Conservation (phyloP, 495 filamentous ascomycete species). For the Daldinia loculata region DNA sequence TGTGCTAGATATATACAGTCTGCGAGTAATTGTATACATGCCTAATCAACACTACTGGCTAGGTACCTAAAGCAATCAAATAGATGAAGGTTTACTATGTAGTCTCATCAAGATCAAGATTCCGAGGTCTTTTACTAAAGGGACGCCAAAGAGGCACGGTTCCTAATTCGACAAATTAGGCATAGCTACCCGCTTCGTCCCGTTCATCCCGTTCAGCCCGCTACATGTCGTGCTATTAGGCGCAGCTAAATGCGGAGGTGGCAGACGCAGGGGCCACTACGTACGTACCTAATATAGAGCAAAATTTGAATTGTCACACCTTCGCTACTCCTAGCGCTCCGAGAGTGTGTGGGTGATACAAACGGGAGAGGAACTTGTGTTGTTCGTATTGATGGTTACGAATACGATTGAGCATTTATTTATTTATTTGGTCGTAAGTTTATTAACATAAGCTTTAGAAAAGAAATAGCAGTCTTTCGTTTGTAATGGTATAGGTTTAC, state of each 20-base stretch:
- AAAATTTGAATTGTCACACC: background rate
- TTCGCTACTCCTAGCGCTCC: background rate
- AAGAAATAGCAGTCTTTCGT: background rate
- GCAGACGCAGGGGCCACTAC: background rate
- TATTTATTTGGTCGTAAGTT: too few species aligned
- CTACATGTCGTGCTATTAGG: background rate
- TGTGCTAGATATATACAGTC: too few species aligned
- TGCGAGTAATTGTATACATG: too few species aligned
- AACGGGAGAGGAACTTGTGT: background rate
- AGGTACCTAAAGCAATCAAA: too few species aligned
- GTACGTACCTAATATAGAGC: too few species aligned
- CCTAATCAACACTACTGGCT: too few species aligned
- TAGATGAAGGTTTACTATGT: too few species aligned
- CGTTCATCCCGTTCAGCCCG: background rate
- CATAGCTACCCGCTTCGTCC: conserved; percentile 1
- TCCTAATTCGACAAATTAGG: background rate
- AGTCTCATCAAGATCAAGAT: too few species aligned
- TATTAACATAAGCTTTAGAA: too few species aligned
- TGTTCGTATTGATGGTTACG: background rate
- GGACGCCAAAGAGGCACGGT: background rate
- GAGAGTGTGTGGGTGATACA: background rate
- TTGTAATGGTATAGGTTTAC: background rate
- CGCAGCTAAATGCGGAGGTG: background rate
- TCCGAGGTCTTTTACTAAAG: background rate
- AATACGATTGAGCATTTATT: too few species aligned